Conservation (phyloP, 73 alveolate genomes). For the Durusdinium trenchii region DNA sequence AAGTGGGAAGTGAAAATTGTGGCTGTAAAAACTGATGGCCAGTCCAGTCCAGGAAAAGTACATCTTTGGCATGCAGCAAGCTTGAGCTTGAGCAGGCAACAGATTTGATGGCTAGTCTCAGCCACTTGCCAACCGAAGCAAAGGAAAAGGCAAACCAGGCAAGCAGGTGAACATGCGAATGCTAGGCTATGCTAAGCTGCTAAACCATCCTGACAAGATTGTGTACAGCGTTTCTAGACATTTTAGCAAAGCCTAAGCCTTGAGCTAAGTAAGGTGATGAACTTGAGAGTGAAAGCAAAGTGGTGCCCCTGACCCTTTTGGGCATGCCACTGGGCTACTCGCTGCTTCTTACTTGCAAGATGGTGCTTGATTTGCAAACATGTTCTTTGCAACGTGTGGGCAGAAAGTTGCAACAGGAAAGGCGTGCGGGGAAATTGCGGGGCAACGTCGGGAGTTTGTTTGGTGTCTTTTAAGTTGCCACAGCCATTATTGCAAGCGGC, state of each 20-base stretch:
- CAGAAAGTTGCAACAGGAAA: background rate
- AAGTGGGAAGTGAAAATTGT: too few relatives aligned
- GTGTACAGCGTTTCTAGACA: too few relatives aligned
- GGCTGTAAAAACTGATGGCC: too few relatives aligned
- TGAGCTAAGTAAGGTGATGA: conserved; percentile 88
- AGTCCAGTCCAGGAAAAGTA: background rate
- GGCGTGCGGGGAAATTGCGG: background rate
- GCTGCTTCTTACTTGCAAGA: background rate
- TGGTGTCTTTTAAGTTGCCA: background rate
- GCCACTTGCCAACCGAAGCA: background rate
- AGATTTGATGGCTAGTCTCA: conserved; percentile 61
- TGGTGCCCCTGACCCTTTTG: conserved; percentile 51
- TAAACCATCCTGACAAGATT: too few relatives aligned
- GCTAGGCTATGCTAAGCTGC: too few relatives aligned
- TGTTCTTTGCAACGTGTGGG: too few relatives aligned
- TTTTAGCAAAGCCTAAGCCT: too few relatives aligned
- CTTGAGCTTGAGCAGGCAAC: conserved; percentile 57
- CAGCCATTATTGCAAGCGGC: background rate
- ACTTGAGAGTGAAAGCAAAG: conserved; percentile 73
- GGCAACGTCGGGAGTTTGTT: background rate
- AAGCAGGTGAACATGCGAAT: too few relatives aligned
- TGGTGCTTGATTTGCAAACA: too few relatives aligned
- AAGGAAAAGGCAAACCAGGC: too few relatives aligned
- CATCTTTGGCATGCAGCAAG: conserved; percentile 1
- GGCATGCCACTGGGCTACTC: conserved; percentile 94